These are phyloP conservation scores for Cyberlindnera americana DNA, from an alignment of 805 yeast species.

Conservation along the genomic window DNA sequence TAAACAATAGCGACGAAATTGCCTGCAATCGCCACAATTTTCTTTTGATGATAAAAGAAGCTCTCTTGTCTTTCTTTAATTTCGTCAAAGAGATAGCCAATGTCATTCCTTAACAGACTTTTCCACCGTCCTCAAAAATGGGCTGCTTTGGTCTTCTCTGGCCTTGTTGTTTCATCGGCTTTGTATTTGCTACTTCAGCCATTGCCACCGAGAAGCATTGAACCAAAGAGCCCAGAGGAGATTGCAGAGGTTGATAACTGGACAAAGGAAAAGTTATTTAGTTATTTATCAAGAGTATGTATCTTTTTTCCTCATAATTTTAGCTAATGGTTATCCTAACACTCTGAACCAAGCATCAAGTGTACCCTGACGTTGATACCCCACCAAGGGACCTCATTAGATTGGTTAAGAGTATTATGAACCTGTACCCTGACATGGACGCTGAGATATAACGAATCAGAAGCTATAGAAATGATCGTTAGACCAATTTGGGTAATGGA, in stretches of 20 bases:
- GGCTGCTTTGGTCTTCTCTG: slow-evolving; percentile 15
- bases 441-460: background rate
- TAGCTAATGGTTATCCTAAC: no score
- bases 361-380: slow-evolving; percentile 21
- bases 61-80: no score
- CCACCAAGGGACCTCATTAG: slow-evolving; percentile 11
- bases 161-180: slow-evolving; percentile 15
- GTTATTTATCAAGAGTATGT: slow-evolving; percentile 17
- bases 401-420: slow-evolving; percentile 18
- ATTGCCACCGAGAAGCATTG: slow-evolving; percentile 8
- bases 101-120: slow-evolving; percentile 14
- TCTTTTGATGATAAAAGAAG: no score
- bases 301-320: no score
- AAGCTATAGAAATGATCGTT: no score
- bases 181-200: slow-evolving; percentile 15
- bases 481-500: no score
- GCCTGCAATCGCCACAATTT: no score
- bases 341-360: slow-evolving; percentile 18
- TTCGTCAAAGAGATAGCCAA: background rate
- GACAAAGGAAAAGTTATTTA: slow-evolving; percentile 15
- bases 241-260: slow-evolving; percentile 12
- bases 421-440: slow-evolving; percentile 12
- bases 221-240: slow-evolving; percentile 14
- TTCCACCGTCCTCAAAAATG: slow-evolving; percentile 10
- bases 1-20: no score